Evolutionary conservation across 2,329 filamentous ascomycete genomes (phyloP).

Genomic region (Apiospora rasikravindrae): DNA sequence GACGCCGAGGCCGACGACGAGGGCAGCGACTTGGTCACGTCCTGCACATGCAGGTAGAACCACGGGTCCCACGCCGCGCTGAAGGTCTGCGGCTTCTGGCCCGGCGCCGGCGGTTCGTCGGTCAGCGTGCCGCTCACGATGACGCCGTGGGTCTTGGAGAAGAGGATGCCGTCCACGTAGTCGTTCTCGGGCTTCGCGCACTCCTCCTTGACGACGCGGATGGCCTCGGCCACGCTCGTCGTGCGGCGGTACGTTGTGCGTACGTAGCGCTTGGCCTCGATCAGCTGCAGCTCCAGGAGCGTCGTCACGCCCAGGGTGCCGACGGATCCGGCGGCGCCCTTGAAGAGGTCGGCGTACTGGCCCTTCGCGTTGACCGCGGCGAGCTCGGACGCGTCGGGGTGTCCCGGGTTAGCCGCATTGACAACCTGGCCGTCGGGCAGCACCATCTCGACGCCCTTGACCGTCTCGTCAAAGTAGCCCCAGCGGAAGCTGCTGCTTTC

Average conservation of each 20-base stretch:
- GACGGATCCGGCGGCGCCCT: conserved; percentile 68
- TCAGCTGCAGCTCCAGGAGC: conserved; percentile 66
- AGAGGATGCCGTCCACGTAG: conserved; percentile 78
- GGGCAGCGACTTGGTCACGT: conserved; percentile 43
- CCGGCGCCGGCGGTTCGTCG: conserved; percentile 51
- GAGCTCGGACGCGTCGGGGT: conserved; percentile 36
- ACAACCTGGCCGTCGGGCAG: conserved; percentile 70
- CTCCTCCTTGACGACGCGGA: conserved; percentile 55
- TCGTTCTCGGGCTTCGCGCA: conserved; percentile 55
- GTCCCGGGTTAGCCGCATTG: conserved; percentile 46
- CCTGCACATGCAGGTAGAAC: conserved; percentile 75
- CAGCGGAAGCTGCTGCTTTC: conserved; percentile 74
- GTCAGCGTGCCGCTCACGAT: conserved; percentile 68
- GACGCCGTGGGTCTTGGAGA: conserved; percentile 65
- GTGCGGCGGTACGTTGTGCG: conserved; percentile 65
- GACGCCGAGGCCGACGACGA: conserved; percentile 29
- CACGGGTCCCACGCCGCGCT: conserved; percentile 69
- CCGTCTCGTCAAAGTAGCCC: conserved; percentile 72
- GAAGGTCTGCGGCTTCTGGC: conserved; percentile 40
- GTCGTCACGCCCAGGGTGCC: conserved; percentile 73
- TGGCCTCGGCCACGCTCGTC: conserved; percentile 52
- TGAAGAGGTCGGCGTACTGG: conserved; percentile 61
- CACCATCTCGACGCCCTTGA: conserved; percentile 71
- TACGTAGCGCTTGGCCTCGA: conserved; percentile 66
- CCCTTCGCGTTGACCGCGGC: background rate